These are phyloP conservation scores for Stylosanthes scabra DNA, from an alignment of 331 rosid species.

Conservation along the genomic window DNA sequence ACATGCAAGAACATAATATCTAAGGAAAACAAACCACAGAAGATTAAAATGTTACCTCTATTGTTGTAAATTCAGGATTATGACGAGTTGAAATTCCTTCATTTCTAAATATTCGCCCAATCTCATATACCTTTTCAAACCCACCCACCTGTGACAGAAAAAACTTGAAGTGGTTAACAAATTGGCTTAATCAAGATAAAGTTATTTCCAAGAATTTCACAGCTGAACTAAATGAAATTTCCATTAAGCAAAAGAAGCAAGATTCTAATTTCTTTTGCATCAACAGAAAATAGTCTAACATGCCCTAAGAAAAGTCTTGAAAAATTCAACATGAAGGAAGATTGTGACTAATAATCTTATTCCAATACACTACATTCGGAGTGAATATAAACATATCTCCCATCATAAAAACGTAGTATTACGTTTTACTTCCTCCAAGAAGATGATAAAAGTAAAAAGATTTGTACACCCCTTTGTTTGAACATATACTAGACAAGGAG, in stretches of 20 bases:
- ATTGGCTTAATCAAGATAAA: slow-evolving; percentile 25
- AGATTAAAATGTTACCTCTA: slow-evolving; percentile 71
- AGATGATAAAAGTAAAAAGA: background rate
- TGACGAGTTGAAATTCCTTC: slow-evolving; percentile 99
- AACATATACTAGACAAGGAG: slow-evolving; percentile 10
- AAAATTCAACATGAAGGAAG: slow-evolving; percentile 21
- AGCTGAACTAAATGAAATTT: slow-evolving; percentile 29
- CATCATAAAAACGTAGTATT: slow-evolving; percentile 2
- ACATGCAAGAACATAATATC: slow-evolving; percentile 28
- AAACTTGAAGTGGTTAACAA: slow-evolving; percentile 24
- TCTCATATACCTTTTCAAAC: slow-evolving; percentile 92
- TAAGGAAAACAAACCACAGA: slow-evolving; percentile 13
- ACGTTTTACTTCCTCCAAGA: slow-evolving; percentile 2
- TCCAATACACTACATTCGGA: slow-evolving; percentile 22
- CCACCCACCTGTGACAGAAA: slow-evolving; percentile 86
- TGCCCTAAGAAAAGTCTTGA: slow-evolving; percentile 11
- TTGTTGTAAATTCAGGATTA: slow-evolving; percentile 97
- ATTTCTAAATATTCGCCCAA: slow-evolving; percentile 96
- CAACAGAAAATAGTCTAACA: slow-evolving; percentile 13
- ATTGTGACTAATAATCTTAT: slow-evolving; percentile 23
- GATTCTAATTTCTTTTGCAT: background rate
- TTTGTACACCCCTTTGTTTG: background rate
- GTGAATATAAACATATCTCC: background rate
- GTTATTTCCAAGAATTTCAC: background rate
- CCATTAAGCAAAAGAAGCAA: slow-evolving; percentile 29